Conservation (phyloP, 1,139 yeast species). For the Magnusiomyces suaveolens region DNA sequence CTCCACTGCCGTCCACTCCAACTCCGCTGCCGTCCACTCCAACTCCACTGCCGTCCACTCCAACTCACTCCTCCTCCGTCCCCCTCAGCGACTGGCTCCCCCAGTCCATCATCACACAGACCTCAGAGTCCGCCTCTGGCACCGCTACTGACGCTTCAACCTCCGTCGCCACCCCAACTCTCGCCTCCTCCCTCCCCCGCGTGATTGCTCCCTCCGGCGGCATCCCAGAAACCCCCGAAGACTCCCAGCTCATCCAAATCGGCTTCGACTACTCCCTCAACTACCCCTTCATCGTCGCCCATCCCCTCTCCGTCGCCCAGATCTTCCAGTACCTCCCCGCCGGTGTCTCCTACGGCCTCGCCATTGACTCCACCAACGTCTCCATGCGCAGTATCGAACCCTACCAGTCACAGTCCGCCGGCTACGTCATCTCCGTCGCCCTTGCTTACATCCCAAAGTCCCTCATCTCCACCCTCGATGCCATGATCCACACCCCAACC, state of each 20-base stretch:
- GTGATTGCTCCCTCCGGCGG: conserved; percentile 34
- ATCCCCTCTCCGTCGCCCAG: conserved; percentile 38
- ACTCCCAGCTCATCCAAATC: conserved; percentile 30
- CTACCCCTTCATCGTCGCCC: conserved; percentile 34
- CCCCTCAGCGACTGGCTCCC: conserved; percentile 15
- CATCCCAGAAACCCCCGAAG: conserved; percentile 25
- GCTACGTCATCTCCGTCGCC: conserved; percentile 34
- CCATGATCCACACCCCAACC: conserved; percentile 26
- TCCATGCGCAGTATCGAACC: conserved; percentile 32
- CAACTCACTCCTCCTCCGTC: conserved; percentile 3
- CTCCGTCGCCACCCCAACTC: conserved; percentile 19
- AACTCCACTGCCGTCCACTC: conserved; percentile 9
- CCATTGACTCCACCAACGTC: conserved; percentile 22
- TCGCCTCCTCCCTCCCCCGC: conserved; percentile 31
- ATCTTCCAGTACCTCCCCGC: conserved; percentile 35
- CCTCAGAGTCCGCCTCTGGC: conserved; percentile 8
- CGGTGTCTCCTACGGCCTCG: conserved; percentile 34
- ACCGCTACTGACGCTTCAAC: conserved; percentile 11
- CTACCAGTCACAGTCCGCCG: conserved; percentile 26
- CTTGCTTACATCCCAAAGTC: conserved; percentile 31
- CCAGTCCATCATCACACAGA: conserved; percentile 9
- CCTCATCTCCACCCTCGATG: conserved; percentile 24
- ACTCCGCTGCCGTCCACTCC: conserved; percentile 13
- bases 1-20: conserved; percentile 5
- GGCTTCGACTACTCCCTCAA: conserved; percentile 36